Evolutionary conservation across 1,284 basidiomycete genomes (phyloP).

Genomic region (Veloporphyrellus conicus): DNA sequence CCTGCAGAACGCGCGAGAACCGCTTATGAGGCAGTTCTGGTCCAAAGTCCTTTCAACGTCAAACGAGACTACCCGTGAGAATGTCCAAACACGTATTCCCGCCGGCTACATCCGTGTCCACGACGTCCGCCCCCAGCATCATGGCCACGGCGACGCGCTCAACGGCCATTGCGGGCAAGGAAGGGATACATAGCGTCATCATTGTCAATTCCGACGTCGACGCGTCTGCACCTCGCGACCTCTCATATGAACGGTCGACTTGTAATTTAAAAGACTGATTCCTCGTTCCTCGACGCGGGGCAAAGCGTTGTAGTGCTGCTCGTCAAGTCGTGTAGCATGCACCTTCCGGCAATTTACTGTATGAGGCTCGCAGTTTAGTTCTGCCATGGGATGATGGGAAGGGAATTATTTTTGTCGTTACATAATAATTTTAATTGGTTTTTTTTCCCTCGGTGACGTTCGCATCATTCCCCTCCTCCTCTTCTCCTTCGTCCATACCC

Average conservation of each 20-base stretch:
- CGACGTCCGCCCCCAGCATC: background rate
- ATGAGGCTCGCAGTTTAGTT: too few species aligned
- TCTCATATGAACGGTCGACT: too few species aligned
- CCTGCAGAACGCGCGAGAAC: constrained; percentile 18
- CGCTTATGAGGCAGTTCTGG: constrained; percentile 21
- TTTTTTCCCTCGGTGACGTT: constrained; percentile 13
- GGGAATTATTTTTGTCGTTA: too few species aligned
- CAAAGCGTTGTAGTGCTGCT: too few species aligned
- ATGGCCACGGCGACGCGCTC: background rate
- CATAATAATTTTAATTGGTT: background rate
- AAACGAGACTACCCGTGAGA: constrained; percentile 25
- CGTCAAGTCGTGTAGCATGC: too few species aligned
- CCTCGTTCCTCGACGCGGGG: too few species aligned
- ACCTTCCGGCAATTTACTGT: too few species aligned
- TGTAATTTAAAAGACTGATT: too few species aligned
- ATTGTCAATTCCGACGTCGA: too few species aligned
- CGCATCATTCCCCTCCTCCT: constrained; percentile 4
- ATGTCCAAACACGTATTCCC: constrained; percentile 3
- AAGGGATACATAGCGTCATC: too few species aligned
- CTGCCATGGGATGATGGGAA: too few species aligned
- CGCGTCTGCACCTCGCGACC: too few species aligned
- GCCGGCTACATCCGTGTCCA: constrained; percentile 16
- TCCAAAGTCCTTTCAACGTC: constrained; percentile 30
- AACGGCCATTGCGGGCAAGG: background rate
- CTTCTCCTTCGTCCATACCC: constrained; percentile 1